Percentiles rank a stretch among this genome's conserved stretches.
phyloP scores from a whole-genome alignment of 768 basidiomycete genomes.

The Leccinum aurantiacum region DNA sequence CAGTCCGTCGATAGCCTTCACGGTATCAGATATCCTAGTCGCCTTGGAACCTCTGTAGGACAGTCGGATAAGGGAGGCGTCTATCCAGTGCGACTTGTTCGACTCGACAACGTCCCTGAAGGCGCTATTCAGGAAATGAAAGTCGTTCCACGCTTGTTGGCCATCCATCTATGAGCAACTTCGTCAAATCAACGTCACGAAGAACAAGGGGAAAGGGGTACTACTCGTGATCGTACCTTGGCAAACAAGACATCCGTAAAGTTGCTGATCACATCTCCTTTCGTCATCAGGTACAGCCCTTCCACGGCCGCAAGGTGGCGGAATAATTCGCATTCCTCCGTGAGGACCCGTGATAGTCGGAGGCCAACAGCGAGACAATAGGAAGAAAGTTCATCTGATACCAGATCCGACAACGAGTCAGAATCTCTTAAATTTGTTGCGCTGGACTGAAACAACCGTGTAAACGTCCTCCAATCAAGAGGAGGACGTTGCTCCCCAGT shows the following conservation, averaged over 20 bases:
- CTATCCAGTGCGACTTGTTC: slow-evolving; percentile 55
- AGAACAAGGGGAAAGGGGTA: neutral
- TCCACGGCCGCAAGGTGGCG: slow-evolving; percentile 64
- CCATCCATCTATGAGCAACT: slow-evolving; percentile 62
- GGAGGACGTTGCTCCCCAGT: slow-evolving; percentile 26
- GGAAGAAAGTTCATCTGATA: slow-evolving; percentile 64
- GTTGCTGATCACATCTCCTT: slow-evolving; percentile 74
- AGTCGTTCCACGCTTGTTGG: slow-evolving; percentile 73
- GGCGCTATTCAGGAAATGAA: slow-evolving; percentile 79
- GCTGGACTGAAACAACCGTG: slow-evolving; percentile 37
- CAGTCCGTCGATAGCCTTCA: slow-evolving; percentile 66
- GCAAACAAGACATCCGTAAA: slow-evolving; percentile 74
- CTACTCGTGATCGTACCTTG: slow-evolving; percentile 47
- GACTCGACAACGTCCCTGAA: slow-evolving; percentile 67
- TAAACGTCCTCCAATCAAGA: slow-evolving; percentile 44
- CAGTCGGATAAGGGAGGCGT: slow-evolving; percentile 68
- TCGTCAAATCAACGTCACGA: neutral
- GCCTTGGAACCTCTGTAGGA: slow-evolving; percentile 58
- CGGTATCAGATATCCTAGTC: slow-evolving; percentile 47
- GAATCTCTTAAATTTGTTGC: slow-evolving; percentile 46
- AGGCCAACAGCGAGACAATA: slow-evolving; percentile 53
- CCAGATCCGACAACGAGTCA: slow-evolving; percentile 57
- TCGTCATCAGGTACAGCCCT: slow-evolving; percentile 70
- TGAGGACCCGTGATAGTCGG: slow-evolving; percentile 54
- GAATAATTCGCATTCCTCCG: slow-evolving; percentile 66